Conservation (phyloP, 164 flowering plant genomes). For the Echeveria elegans region DNA sequence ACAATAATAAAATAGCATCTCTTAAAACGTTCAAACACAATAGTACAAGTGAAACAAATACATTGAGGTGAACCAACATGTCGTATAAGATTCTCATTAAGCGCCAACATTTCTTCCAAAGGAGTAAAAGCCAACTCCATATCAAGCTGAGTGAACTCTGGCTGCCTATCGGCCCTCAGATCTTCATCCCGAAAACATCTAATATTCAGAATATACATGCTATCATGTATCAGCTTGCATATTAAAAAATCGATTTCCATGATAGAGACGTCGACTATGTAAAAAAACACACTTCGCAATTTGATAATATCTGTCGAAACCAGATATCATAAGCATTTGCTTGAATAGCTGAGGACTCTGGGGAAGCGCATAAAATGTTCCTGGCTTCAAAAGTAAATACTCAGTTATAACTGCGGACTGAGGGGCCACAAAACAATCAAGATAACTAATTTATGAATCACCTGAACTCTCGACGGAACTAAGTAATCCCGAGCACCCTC, state of each 20-base stretch:
- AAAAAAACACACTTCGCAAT: conserved; percentile 61
- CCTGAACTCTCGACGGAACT: conserved; percentile 97
- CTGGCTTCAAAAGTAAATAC: conserved; percentile 65
- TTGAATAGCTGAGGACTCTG: conserved; percentile 95
- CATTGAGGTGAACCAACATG: conserved; percentile 36
- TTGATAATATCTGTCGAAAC: conserved; percentile 86
- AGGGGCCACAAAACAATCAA: not conserved
- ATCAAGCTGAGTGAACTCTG: conserved; percentile 95
- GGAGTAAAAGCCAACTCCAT: conserved; percentile 92
- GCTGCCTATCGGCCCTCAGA: conserved; percentile 89
- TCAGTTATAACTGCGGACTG: not conserved
- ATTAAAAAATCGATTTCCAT: no score
- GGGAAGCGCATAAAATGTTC: conserved; percentile 94
- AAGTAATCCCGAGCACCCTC: conserved; percentile 99
- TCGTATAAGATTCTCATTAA: conserved; percentile 90
- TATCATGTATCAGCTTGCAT: no score
- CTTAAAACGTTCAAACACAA: not conserved
- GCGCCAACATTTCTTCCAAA: conserved; percentile 75
- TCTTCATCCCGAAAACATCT: conserved; percentile 98
- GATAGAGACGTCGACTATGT: no score
- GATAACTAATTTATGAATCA: conserved; percentile 13
- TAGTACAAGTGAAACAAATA: not conserved
- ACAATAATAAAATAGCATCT: not conserved
- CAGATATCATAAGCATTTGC: conserved; percentile 97
- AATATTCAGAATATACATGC: conserved; percentile 1